Base-by-base conservation (phyloP, 768 basidiomycete species). In the Kwoniella dendrophila region DNA sequence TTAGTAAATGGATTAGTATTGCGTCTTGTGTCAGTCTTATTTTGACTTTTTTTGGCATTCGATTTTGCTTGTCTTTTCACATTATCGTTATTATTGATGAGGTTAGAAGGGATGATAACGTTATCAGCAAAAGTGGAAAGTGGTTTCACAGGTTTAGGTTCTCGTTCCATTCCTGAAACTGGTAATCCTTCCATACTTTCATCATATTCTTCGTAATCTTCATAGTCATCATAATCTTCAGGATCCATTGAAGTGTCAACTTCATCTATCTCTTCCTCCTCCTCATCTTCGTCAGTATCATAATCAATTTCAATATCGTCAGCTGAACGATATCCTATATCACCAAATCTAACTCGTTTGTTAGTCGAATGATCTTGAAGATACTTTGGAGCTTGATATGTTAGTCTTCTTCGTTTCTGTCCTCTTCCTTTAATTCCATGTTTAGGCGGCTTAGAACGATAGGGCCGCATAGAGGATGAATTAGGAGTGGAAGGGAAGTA, bases 101-200 rank as follows among this genome's bases (percentile, higher is more conserved):
- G 5, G 41, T 18, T 20, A 38, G 2, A 38, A 4, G 53, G 40
- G 22, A 54, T 38, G 16, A n/a, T 18, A 54, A 43, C 34, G 22
- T 22, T 38, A 40, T 54, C 12, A 43, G 53, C 40, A 14, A 54
- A 20, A 26, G 36, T 38, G 16, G 49, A 51, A n/a, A 51, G 32
- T 7, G 49, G 49, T 34, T 51, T 22, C 16, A 34, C 26, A 36
- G 49, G 49, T 51, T 22, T 51, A n/a, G 49, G 18, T 51, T n/a
- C 10, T 34, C 30, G 20, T 48, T 20, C 43, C 6, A 44, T 48
- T 16, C 5, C 43, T 44, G 24, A 6, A 4, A 10, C 45, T 7
- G 24, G 7, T 24, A 16, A 18, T 16, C 24, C 49, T 51, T 32
- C 32, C 49, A 51, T 33, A 51, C 30, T n/a, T 49, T 49, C 47